Evolutionary conservation across 2,329 filamentous ascomycete genomes (phyloP).

Genomic region (Calonectria leucothoes): DNA sequence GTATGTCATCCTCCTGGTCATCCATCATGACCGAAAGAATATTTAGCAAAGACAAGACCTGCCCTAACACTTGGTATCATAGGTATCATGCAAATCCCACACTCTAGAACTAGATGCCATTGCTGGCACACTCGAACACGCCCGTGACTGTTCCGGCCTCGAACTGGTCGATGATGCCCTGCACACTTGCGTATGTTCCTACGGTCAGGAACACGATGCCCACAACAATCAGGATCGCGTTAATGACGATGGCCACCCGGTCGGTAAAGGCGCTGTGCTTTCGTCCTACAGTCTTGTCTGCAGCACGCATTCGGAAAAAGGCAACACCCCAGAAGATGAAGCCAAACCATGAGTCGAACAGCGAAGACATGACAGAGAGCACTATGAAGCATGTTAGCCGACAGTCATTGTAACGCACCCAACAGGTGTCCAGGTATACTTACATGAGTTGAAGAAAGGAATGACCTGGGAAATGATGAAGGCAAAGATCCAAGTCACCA

Average conservation of each 20-base stretch:
- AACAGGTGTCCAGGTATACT: constrained; percentile 40
- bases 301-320: constrained; percentile 80
- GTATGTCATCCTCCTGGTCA: background rate
- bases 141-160: constrained; percentile 71
- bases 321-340: constrained; percentile 96
- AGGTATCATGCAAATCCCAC: constrained; percentile 23
- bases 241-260: constrained; percentile 70
- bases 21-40: background rate
- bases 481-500: constrained; percentile 81
- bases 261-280: constrained; percentile 63
- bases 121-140: constrained; percentile 79
- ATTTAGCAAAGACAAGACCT: background rate
- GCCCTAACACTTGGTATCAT: constrained; percentile 4
- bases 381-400: constrained; percentile 51
- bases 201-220: constrained; percentile 85
- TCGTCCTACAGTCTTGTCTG: constrained; percentile 66
- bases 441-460: constrained; percentile 86
- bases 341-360: constrained; percentile 93
- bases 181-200: constrained; percentile 84
- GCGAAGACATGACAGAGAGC: constrained; percentile 81
- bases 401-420: accelerated
- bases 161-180: constrained; percentile 82
- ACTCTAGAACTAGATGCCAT: constrained; percentile 63
- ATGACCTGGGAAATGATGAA: constrained; percentile 95
- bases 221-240: constrained; percentile 77